These are phyloP conservation scores for Athelia psychrophila DNA, from an alignment of 1,284 basidiomycete genomes.

Conservation along the genomic window DNA sequence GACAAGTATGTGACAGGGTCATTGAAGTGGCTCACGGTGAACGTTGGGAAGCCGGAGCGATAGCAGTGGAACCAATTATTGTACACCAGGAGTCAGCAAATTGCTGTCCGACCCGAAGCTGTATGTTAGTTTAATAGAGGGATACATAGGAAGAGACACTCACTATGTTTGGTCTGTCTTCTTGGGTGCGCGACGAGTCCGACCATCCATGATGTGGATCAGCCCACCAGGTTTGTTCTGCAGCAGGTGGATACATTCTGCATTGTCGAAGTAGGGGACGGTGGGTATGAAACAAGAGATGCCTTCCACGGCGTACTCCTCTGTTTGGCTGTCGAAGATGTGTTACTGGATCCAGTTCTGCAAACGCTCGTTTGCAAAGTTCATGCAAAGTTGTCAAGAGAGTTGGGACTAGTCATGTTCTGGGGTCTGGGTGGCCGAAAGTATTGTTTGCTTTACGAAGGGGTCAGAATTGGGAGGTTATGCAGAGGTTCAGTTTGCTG, in stretches of 20 bases:
- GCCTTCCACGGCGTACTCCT: conserved; percentile 87
- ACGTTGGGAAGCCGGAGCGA: conserved; percentile 80
- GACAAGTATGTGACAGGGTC: conserved; percentile 91
- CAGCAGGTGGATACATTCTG: conserved; percentile 85
- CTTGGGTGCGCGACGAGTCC: conserved; percentile 84
- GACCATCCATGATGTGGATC: conserved; percentile 97
- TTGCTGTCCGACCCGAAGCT: conserved; percentile 96
- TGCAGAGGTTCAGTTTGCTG: too few relatives aligned
- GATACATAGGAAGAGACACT: conserved; percentile 92
- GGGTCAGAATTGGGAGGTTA: too few relatives aligned
- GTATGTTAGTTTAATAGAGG: too few relatives aligned
- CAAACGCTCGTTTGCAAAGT: conserved; percentile 91
- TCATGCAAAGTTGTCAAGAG: conserved; percentile 96
- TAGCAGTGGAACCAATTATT: conserved; percentile 73
- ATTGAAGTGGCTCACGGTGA: conserved; percentile 91
- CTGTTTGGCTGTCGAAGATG: conserved; percentile 76
- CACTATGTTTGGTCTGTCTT: conserved; percentile 92
- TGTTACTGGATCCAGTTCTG: conserved; percentile 82
- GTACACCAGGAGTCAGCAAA: conserved; percentile 86
- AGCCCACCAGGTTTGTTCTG: conserved; percentile 89
- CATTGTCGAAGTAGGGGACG: conserved; percentile 87
- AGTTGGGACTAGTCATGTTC: conserved; percentile 85
- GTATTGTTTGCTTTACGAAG: too few relatives aligned
- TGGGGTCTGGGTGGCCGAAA: conserved; percentile 96
- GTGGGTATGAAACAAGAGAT: conserved; percentile 70